Evolutionary conservation across 768 basidiomycete genomes (phyloP), one percentile per base, ranked within the genome.

Genomic region (Amanita rubescens): DNA sequence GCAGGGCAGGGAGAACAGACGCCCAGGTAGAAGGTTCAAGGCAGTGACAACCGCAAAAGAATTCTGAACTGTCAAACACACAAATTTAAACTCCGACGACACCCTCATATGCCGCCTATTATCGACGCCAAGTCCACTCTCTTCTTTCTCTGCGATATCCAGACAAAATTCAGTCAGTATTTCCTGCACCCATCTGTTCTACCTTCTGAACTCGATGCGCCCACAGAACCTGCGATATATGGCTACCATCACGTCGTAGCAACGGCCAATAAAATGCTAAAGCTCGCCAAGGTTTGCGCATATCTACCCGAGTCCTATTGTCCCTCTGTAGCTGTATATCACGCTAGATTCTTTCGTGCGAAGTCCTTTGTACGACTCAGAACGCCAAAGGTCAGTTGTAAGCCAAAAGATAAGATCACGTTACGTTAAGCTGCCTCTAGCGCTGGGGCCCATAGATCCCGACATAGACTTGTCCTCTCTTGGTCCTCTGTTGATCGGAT

Each of bases 141-240:
- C 45, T 81, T 95, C 72, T 78, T 94, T 54, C 70, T 91, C 24
- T 96, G 93, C 65, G 94, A 95, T 66, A 68, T 94, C 2, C 93
- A 94, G 69, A 73, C 78, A 7, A 78, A 80, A 57, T 87, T 92
- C 69, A 71, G 90, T 90, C 59, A 57, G 81, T 58, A 0, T 2
- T 19, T 19, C 11, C 32, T 19, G 49, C 55, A 42, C 25, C 17
- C 25, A 3, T 27, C 30, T 5, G 24, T 3, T 14, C n/a, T 41
- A 38, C 22, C 49, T 44, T 24, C 33, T n/a, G 0, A 8, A 15
- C 41, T 38, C 6, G 27, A 39, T 51, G 30, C 27, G 38, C 33
- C 54, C 48, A 7, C 54, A 71, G 67, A 59, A 9, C 58, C 74
- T 17, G 76, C 77, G 19, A 85, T 94, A 57, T 71, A 85, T 60